Conservation (phyloP, 2,329 filamentous ascomycete species). For the Hypoxylon sp. region DNA sequence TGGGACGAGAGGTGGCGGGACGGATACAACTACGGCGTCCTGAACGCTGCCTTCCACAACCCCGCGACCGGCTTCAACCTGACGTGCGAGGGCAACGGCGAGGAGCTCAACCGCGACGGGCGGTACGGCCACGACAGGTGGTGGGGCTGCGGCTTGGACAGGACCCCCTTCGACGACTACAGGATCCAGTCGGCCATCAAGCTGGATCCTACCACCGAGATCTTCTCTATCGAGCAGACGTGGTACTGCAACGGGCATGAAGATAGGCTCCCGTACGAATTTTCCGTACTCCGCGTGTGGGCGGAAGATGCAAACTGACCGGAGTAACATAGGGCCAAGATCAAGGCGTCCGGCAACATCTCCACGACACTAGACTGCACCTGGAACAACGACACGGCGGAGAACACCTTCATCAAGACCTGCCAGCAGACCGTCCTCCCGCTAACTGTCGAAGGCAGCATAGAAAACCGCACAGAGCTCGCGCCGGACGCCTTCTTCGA, state of each 20-base stretch:
- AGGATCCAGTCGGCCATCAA: slow-evolving; percentile 15
- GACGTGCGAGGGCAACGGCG: slow-evolving; percentile 25
- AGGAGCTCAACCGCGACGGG: slow-evolving; percentile 28
- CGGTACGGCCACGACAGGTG: slow-evolving; percentile 20
- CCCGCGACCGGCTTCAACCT: slow-evolving; percentile 23
- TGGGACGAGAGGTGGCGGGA: slow-evolving; percentile 28
- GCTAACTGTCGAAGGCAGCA: slow-evolving; percentile 6
- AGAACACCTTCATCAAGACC: slow-evolving; percentile 12
- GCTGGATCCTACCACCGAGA: slow-evolving; percentile 20
- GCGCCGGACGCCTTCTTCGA: slow-evolving; percentile 20
- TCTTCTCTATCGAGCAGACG: slow-evolving; percentile 26
- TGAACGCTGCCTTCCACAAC: slow-evolving; percentile 24
- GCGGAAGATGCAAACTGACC: not conserved
- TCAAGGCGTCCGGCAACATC: slow-evolving; percentile 12
- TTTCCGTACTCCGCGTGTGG: not conserved
- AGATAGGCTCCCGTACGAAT: slow-evolving; percentile 21
- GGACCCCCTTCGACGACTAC: slow-evolving; percentile 19
- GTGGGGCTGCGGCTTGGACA: slow-evolving; percentile 19
- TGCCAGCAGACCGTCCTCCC: slow-evolving; percentile 20
- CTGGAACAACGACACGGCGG: slow-evolving; percentile 25
- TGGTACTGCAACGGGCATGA: slow-evolving; percentile 32
- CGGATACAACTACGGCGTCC: slow-evolving; percentile 15
- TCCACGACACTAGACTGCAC: slow-evolving; percentile 22
- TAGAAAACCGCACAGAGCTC: slow-evolving; percentile 19
- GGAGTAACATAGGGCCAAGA: slow-evolving; percentile 13